These are phyloP conservation scores for Colletotrichum phormii DNA, from an alignment of 2,329 filamentous ascomycete species.

Conservation along the genomic window DNA sequence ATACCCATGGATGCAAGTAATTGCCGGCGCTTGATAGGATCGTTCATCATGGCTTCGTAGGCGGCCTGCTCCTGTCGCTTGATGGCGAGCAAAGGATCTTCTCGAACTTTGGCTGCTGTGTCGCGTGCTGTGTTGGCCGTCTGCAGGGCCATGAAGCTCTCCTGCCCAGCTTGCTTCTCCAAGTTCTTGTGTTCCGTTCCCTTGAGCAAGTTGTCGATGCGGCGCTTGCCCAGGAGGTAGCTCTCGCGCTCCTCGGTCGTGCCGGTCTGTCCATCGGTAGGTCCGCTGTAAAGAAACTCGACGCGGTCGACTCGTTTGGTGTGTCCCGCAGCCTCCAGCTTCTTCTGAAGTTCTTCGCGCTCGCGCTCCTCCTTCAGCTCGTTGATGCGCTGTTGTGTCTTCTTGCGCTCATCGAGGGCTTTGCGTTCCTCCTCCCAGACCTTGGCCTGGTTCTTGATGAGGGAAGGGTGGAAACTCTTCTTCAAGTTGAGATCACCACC, in stretches of 20 bases:
- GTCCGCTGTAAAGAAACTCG: conserved; percentile 98
- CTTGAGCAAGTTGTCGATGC: conserved; percentile 86
- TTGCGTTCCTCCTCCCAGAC: conserved; percentile 94
- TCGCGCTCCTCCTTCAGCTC: conserved; percentile 94
- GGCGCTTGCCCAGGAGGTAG: conserved; percentile 90
- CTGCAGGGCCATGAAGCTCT: conserved; percentile 70
- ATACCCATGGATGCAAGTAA: conserved; percentile 74
- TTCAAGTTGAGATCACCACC: conserved; percentile 96
- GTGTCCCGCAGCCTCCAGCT: conserved; percentile 90
- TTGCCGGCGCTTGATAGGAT: conserved; percentile 75
- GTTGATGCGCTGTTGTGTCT: conserved; percentile 89
- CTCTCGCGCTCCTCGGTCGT: conserved; percentile 91
- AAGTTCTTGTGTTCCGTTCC: conserved; percentile 84
- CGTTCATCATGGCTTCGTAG: conserved; percentile 83
- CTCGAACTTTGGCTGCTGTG: conserved; percentile 85
- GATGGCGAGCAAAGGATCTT: conserved; percentile 92
- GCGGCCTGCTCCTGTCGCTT: conserved; percentile 90
- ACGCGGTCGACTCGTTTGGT: conserved; percentile 84
- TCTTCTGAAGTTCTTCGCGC: conserved; percentile 88
- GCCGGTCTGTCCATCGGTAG: conserved; percentile 79
- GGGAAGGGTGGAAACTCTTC: conserved; percentile 92
- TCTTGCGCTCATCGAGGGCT: conserved; percentile 93
- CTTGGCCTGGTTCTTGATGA: conserved; percentile 89
- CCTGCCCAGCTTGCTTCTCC: conserved; percentile 77
- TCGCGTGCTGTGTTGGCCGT: conserved; percentile 82